A percentile compares a stretch with the other conserved stretches of the same genome.
Evolutionary conservation across 257 asterid species (phyloP).

Genomic region (Oldenlandia corymbosa): DNA sequence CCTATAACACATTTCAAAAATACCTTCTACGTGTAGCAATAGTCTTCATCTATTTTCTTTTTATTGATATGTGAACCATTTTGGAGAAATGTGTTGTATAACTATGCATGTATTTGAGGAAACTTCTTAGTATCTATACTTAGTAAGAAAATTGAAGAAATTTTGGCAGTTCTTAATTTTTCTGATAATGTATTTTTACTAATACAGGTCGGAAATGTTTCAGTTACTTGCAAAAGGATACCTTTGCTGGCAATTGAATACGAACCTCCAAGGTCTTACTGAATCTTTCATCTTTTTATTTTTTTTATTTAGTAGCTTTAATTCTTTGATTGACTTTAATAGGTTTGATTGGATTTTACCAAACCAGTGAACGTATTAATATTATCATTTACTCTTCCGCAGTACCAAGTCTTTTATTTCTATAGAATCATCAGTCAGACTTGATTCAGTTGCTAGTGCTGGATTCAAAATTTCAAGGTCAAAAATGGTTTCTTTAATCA

Average conservation of each 20-base stretch:
- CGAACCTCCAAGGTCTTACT: conserved; percentile 86
- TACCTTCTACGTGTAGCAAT: too few relatives aligned
- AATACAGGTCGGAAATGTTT: conserved; percentile 79
- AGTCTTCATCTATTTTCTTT: too few relatives aligned
- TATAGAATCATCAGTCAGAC: conserved; percentile 82
- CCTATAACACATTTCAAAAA: too few relatives aligned
- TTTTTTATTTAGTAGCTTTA: conserved; percentile 8
- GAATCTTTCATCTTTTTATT: conserved; percentile 11
- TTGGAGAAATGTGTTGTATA: too few relatives aligned
- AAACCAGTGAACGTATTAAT: conserved; percentile 9
- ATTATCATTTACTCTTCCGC: conserved; percentile 16
- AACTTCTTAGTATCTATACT: too few relatives aligned
- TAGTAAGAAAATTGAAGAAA: too few relatives aligned
- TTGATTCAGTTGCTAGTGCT: conserved; percentile 89
- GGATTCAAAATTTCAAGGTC: conserved; percentile 94
- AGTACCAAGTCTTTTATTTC: conserved; percentile 70
- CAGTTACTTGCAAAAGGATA: conserved; percentile 75
- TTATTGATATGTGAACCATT: too few relatives aligned
- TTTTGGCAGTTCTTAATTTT: background rate
- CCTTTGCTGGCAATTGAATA: conserved; percentile 91
- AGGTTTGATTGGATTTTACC: conserved; percentile 9
- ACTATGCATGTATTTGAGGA: too few relatives aligned
- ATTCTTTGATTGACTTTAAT: too few relatives aligned
- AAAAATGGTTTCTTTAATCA: conserved; percentile 77
- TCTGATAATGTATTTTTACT: conserved; percentile 3